Evolutionary conservation across 2,329 filamentous ascomycete genomes (phyloP).

Genomic region (Calonectria montana): DNA sequence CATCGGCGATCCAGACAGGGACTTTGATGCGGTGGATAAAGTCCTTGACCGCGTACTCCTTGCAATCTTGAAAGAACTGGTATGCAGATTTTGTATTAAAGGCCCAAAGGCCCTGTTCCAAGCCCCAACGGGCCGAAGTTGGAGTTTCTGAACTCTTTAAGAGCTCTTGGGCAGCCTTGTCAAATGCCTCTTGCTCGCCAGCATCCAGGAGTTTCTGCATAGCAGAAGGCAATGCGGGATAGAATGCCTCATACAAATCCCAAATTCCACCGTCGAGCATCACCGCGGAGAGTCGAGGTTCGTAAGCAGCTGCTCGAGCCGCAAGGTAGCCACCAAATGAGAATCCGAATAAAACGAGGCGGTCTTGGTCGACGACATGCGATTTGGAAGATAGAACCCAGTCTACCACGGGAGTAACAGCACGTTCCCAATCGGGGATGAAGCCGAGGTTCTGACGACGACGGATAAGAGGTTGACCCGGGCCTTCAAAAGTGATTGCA

Average conservation of each 20-base stretch:
- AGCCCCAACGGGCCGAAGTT: conserved; percentile 14
- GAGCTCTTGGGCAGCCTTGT: not conserved
- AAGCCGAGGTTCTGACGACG: conserved; percentile 56
- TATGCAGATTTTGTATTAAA: conserved; percentile 23
- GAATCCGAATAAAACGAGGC: conserved; percentile 52
- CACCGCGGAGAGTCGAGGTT: conserved; percentile 53
- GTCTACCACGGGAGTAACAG: conserved; percentile 54
- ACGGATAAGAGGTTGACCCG: conserved; percentile 55
- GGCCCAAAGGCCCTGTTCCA: conserved; percentile 27
- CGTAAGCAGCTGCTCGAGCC: conserved; percentile 55
- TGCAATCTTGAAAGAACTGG: conserved; percentile 13
- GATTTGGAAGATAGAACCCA: conserved; percentile 40
- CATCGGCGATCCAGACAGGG: conserved; percentile 27
- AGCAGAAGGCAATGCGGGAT: conserved; percentile 46
- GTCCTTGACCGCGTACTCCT: conserved; percentile 18
- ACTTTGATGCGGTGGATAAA: conserved; percentile 18
- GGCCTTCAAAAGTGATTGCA: conserved; percentile 58
- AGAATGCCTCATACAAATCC: conserved; percentile 41
- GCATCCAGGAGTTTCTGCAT: conserved; percentile 10
- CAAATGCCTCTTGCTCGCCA: conserved; percentile 14
- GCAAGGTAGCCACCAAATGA: conserved; percentile 56
- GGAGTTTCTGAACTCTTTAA: not conserved
- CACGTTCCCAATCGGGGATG: conserved; percentile 56
- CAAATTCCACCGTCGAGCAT: conserved; percentile 53
- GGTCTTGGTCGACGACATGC: conserved; percentile 44